These are phyloP conservation scores for Pichia inconspicua DNA, from an alignment of 1,139 yeast genomes.

Conservation along the genomic window DNA sequence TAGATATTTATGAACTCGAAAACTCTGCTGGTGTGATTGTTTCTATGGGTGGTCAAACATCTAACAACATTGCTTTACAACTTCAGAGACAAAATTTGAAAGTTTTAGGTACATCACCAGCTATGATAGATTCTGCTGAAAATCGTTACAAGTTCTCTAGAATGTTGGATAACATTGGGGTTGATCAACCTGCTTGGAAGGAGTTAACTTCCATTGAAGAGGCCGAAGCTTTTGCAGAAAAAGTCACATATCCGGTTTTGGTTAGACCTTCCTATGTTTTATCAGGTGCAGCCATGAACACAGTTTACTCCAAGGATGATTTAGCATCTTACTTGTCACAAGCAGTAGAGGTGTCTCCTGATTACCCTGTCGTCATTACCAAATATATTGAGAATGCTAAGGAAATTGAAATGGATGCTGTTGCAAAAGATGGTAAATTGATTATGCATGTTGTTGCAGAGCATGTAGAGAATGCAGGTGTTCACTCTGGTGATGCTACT, in stretches of 20 bases:
- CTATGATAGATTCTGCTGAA: slow-evolving; percentile 97
- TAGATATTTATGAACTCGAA: slow-evolving; percentile 93
- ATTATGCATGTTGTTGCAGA: slow-evolving; percentile 97
- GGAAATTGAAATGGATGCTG: slow-evolving; percentile 99
- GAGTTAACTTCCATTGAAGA: slow-evolving; percentile 91
- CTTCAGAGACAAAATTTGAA: slow-evolving; percentile 93
- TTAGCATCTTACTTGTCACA: slow-evolving; percentile 81
- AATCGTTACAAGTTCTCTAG: slow-evolving; percentile 96
- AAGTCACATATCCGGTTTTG: slow-evolving; percentile 88
- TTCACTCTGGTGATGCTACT: slow-evolving; percentile 99
- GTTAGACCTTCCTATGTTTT: slow-evolving; percentile 97
- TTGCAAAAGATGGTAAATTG: slow-evolving; percentile 89
- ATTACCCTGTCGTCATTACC: slow-evolving; percentile 95
- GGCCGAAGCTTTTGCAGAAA: slow-evolving; percentile 87
- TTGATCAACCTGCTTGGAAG: slow-evolving; percentile 99
- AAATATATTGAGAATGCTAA: slow-evolving; percentile 95
- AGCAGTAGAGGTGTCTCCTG: slow-evolving; percentile 96
- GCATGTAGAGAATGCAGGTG: slow-evolving; percentile 99
- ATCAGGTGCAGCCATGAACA: slow-evolving; percentile 99
- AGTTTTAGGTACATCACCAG: slow-evolving; percentile 95
- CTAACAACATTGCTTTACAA: slow-evolving; percentile 91
- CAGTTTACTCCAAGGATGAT: slow-evolving; percentile 86
- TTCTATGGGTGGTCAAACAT: slow-evolving; percentile 98
- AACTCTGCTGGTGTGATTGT: slow-evolving; percentile 87
- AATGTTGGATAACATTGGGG: slow-evolving; percentile 94